Evolutionary conservation across 306 rosid genomes (phyloP).

Genomic region (Trifolium fragiferum): DNA sequence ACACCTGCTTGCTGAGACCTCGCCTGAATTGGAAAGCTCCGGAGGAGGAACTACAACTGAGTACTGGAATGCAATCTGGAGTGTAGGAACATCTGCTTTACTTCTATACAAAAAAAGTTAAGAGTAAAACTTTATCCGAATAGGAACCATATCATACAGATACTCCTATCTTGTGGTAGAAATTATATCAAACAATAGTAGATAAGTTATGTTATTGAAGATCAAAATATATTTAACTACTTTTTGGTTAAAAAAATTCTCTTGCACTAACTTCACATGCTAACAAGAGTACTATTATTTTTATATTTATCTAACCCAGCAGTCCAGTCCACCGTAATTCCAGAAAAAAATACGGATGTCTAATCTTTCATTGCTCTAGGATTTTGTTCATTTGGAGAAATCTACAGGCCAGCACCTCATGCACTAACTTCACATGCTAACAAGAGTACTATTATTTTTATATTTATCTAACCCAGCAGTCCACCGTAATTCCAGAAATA

Average conservation of each 20-base stretch:
- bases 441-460: conserved; percentile 18
- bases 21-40: conserved; percentile 65
- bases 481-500: conserved; percentile 17
- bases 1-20: conserved; percentile 70
- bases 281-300: conserved; percentile 19
- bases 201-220: conserved; percentile 7
- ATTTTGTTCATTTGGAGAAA: conserved; percentile 29
- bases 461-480: conserved; percentile 29
- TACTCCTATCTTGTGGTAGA: conserved; percentile 23
- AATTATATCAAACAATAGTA: conserved; percentile 20
- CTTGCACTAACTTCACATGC: conserved; percentile 5
- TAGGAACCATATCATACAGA: conserved; percentile 28
- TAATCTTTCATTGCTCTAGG: not conserved
- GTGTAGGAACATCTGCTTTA: conserved; percentile 72
- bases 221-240: conserved; percentile 21
- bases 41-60: conserved; percentile 86
- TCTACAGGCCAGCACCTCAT: conserved; percentile 27
- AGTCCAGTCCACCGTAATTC: conserved; percentile 18
- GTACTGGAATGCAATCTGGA: conserved; percentile 95
- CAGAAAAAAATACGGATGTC: conserved; percentile 17
- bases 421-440: conserved; percentile 13
- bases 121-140: conserved; percentile 36
- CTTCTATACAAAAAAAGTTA: conserved; percentile 53
- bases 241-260: conserved; percentile 17
- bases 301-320: conserved; percentile 31